Evolutionary conservation across 2,329 filamentous ascomycete species (phyloP), one percentile per base, ranked within the genome.

Genomic region (Hypoxylon sp.): DNA sequence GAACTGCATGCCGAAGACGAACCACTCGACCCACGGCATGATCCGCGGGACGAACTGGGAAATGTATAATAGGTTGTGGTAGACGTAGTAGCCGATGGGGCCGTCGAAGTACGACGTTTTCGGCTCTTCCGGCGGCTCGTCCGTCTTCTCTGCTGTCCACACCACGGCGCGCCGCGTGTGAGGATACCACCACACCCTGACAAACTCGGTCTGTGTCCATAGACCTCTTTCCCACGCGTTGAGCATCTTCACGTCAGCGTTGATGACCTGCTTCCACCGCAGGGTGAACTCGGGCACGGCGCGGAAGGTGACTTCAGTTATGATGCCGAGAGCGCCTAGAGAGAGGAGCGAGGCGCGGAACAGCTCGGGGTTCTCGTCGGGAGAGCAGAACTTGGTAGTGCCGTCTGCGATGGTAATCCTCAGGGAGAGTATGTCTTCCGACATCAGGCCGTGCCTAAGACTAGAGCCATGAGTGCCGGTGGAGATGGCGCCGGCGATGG

Each of bases 1-100:
- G 73, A 97, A 98, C 75, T 98, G 93, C 90, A 98, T 92, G 67
- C 93, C 92, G 69, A 97, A 97, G 52, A 98, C 90, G 73, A 97
- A 94, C 90, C 92, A 95, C 76, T 99, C 95, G 27, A 98, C 84
- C 85, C 87, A 91, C 0, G 94, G 95, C 4, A 97, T 80, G 53
- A 96, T 83, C 41, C 85, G 83, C 1, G 95, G 95, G 15, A 93
- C 74, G 68, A 87, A 91, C 60, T 93, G 90, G 2, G 89, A 86
- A 8, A 95, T 73, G 69, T 89, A 94, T 4, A 99, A 86, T 38
- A 98, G 81, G 72, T 94, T 92, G 72, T 98, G 94, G 73, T 99
- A 98, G 56, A 96, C 81, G 69, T 95, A 88, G 73, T 93, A 96
- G 31, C 95, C 95, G 6, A 97, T 76, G 33, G 81, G 79, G 43